Conservation (phyloP, 192 early-diverging fungal genomes). For the Coemansia sp. region DNA sequence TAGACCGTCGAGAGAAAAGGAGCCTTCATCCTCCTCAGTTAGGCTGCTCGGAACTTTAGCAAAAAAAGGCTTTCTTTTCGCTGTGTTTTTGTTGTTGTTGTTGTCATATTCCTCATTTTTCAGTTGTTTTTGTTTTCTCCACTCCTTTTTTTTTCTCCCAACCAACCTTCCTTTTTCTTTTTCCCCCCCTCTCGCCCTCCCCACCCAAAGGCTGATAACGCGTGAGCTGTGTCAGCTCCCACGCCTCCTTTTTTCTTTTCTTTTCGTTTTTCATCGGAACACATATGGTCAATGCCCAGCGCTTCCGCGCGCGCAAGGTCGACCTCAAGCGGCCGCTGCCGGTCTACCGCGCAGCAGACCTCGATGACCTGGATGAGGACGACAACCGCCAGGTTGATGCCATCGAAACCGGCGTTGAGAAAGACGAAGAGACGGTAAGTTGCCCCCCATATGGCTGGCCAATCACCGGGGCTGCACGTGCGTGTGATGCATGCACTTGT, state of each 20-base stretch:
- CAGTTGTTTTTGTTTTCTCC: not conserved
- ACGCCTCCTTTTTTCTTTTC: conserved; percentile 11
- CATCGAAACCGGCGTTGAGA: conserved; percentile 92
- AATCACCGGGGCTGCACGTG: conserved; percentile 9
- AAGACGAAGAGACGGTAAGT: conserved; percentile 85
- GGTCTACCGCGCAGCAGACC: conserved; percentile 78
- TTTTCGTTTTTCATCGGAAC: not conserved
- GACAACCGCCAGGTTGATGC: conserved; percentile 57
- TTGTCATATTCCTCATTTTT: no score
- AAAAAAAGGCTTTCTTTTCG: no score
- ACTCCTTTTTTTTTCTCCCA: not conserved
- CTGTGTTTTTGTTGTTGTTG: no score
- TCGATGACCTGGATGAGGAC: conserved; percentile 82
- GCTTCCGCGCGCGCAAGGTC: conserved; percentile 84
- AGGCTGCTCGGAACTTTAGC: no score
- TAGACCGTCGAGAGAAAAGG: no score
- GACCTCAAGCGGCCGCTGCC: conserved; percentile 80
- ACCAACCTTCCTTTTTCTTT: not conserved
- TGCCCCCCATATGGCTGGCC: conserved; percentile 1
- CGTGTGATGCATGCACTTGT: conserved; percentile 10
- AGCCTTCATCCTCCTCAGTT: no score
- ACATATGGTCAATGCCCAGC: conserved; percentile 56
- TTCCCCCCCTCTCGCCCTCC: not conserved
- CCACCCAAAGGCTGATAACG: not conserved
- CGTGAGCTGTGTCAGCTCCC: conserved; percentile 1